Base-by-base conservation (phyloP, 2,329 filamentous ascomycete genomes). In the Juglanconis sp. region DNA sequence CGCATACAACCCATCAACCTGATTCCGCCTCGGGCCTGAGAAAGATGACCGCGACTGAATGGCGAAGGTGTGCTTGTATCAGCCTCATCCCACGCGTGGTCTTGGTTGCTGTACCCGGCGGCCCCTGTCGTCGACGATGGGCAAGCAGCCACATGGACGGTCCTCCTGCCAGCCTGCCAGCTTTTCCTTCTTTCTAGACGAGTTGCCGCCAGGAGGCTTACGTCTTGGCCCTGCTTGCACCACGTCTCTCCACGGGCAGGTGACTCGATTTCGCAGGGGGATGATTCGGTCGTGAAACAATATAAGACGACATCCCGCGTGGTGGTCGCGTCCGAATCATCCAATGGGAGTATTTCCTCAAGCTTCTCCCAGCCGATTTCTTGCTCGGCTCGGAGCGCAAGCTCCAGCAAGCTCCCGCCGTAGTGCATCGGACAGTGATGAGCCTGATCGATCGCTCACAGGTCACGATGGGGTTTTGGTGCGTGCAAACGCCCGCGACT, bases 311-410 rank as follows among this genome's bases (percentile, higher is more conserved):
- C 58, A 60, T 60, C 58, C 58, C 58, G 57, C 57, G 58, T 57
- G 58, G 58, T 30, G 24, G 58, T 57, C 53, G 34, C 11, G 10
- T 30, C 48, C 32, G 31, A 31, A 15, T 36, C 38, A 44, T 46
- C 58, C 58, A 60, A 57, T 60, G 32, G 58, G 58, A 53, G 38
- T 42, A 36, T 48, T 60, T 60, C 53, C 38, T 53, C 24, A 5
- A n/a, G 15, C 30, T 53, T 15, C 52, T 56, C 42, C 34, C 35
- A 40, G 34, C 32, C 17, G 30, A 31, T 46, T 31, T 38, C 34
- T 30, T 32, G 13, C 34, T 17, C 53, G 38, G 36, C 36, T 13
- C 24, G 30, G 38, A 31, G 38, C 52, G 38, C 10, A 13, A 53
- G 4, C 36, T 53, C 38, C 34, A 31, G 53, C 32, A 46, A 48